phyloP scores from a whole-genome alignment of 75 land plant genomes.

The Larix kaempferi region DNA sequence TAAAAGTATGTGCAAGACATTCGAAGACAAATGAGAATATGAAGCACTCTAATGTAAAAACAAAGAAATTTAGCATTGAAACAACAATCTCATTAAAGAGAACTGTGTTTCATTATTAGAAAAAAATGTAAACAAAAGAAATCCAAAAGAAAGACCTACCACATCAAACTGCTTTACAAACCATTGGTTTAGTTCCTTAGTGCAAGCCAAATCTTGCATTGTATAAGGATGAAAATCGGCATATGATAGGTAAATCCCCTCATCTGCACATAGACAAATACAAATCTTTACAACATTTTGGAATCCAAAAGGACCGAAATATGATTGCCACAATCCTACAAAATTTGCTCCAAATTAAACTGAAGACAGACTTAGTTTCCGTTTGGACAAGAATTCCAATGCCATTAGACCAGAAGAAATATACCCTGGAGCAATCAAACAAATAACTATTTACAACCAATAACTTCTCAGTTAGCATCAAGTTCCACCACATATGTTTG shows the following conservation, averaged over 20 bases:
- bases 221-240: conserved; percentile 82
- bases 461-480: too few relatives aligned
- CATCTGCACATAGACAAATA: conserved; percentile 48
- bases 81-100: not conserved
- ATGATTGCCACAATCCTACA: not conserved
- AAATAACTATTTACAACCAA: too few relatives aligned
- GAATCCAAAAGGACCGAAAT: not conserved
- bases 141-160: conserved; percentile 33
- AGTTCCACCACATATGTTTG: too few relatives aligned
- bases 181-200: conserved; percentile 84
- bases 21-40: not conserved
- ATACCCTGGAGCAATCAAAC: too few relatives aligned
- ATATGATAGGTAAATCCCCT: conserved; percentile 85
- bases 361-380: too few relatives aligned
- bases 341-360: not conserved
- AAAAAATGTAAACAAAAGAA: not conserved
- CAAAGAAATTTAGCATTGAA: not conserved
- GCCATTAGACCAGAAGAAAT: too few relatives aligned
- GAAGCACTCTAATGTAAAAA: not conserved
- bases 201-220: conserved; percentile 78
- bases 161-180: conserved; percentile 93
- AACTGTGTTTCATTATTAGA: not conserved
- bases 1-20: not conserved
- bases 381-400: too few relatives aligned
- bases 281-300: not conserved